phyloP scores from a whole-genome alignment of 163 green algal genomes.

The Scenedesmus sp. region DNA sequence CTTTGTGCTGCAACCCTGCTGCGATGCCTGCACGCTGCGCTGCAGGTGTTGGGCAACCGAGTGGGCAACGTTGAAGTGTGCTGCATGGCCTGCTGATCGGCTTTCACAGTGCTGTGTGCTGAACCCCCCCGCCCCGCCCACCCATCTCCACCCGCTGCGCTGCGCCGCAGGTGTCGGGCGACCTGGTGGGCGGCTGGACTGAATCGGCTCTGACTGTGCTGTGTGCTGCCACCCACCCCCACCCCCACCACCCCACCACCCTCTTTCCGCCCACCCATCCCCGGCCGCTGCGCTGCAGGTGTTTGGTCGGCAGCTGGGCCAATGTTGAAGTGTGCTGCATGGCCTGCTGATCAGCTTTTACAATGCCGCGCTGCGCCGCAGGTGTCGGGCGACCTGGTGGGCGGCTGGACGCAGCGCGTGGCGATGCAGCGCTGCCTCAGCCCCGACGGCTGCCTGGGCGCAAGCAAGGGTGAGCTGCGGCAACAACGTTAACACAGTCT shows the following conservation, averaged over 20 bases:
- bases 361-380: conserved; percentile 7
- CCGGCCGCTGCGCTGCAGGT: neutral
- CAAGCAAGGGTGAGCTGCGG: conserved; percentile 34
- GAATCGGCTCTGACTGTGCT: too few relatives aligned
- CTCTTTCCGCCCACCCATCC: too few relatives aligned
- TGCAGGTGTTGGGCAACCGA: too few relatives aligned
- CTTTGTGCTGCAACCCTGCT: too few relatives aligned
- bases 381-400: conserved; percentile 69
- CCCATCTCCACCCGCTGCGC: neutral
- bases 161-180: conserved; percentile 55
- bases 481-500: too few relatives aligned
- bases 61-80: neutral
- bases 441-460: conserved; percentile 60
- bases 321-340: too few relatives aligned
- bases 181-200: conserved; percentile 70
- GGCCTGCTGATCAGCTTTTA: too few relatives aligned
- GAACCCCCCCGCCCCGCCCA: neutral
- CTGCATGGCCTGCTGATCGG: neutral
- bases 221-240: conserved; percentile 51
- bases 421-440: conserved; percentile 64
- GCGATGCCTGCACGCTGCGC: too few relatives aligned
- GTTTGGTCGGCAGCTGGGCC: too few relatives aligned
- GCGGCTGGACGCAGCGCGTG: conserved; percentile 64
- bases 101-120: neutral
- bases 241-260: neutral